Evolutionary conservation across 2,329 filamentous ascomycete species (phyloP), one percentile per base, ranked within the genome.

Genomic region (Sporothrix mexicana): DNA sequence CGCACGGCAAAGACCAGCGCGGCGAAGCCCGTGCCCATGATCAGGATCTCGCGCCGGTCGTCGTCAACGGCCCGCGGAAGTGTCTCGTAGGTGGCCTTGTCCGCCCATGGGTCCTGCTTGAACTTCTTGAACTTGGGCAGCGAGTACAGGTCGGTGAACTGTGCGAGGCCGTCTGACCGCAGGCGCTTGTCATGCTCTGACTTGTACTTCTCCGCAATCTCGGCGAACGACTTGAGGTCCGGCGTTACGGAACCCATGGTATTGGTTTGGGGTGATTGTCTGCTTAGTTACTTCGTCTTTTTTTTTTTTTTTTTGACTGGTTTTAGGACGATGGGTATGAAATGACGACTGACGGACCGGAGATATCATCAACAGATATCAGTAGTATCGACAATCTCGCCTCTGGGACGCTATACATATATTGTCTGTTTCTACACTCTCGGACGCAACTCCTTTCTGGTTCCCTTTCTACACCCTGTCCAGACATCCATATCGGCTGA

Each of bases 1-100:
- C 77, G 78, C 0, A 80, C 79, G 0, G 79, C 80, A n/a, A 75
- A 79, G 1, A 81, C 75, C 0, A 83, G 74, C 0, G 79, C 82
- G 7, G 78, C 79, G 59, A 78, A 82, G 0, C 82, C 82, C 0
- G 79, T 80, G 1, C 82, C 82, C 51, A 55, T 55, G n/a, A 55
- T 55, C 51, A 55, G n/a, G 51, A 55, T 55, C 51, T 55, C 51
- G n/a, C 51, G 51, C 7, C 51, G 51, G 51, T 55, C 51, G n/a
- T n/a, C 51, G 17, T 55, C 51, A 8, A 55, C n/a, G n/a, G 51
- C 51, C n/a, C 51, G 51, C n/a, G 51, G 51, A 55, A 55, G 51
- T 6, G 51, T 55, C n/a, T 55, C 51, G 6, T 55, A 55, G n/a
- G 51, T 55, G 51, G 51, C 20, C n/a, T 55, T 55, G 51, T 55